phyloP scores from a whole-genome alignment of 768 basidiomycete species.

The Leucocoprinus leucothites region DNA sequence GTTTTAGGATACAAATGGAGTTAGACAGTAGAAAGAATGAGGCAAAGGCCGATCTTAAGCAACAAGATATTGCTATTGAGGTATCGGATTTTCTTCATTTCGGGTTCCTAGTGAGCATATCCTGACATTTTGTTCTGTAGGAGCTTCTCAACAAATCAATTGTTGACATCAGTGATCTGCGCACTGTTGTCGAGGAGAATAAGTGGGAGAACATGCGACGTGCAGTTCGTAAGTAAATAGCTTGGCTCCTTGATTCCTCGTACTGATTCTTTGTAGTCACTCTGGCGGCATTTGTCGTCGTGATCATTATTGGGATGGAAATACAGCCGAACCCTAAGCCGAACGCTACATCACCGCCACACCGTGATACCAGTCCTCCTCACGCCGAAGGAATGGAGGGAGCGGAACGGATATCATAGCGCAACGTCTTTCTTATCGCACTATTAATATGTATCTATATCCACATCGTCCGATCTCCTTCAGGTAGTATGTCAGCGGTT shows the following conservation, averaged over 20 bases:
- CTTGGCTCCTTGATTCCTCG: neutral
- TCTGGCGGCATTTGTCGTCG: conserved; percentile 61
- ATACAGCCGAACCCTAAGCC: conserved; percentile 43
- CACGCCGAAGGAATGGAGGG: conserved; percentile 31
- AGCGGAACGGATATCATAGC: conserved; percentile 31
- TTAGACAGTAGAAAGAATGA: conserved; percentile 93
- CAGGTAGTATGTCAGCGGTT: conserved; percentile 8
- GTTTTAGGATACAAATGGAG: conserved; percentile 90
- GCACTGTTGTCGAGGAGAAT: conserved; percentile 79
- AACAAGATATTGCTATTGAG: conserved; percentile 82
- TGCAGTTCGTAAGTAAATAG: conserved; percentile 59
- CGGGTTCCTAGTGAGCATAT: neutral
- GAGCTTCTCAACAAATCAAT: conserved; percentile 74
- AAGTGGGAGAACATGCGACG: conserved; percentile 89
- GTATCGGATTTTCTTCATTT: conserved; percentile 29
- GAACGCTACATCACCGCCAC: conserved; percentile 23
- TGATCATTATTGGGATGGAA: conserved; percentile 71
- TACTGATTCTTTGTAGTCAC: conserved; percentile 40
- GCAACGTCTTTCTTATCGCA: neutral
- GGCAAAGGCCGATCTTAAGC: conserved; percentile 77
- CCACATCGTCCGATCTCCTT: neutral
- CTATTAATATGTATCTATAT: conserved; percentile 1
- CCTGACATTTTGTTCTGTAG: conserved; percentile 30
- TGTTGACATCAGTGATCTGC: conserved; percentile 71
- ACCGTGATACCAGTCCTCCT: conserved; percentile 24